These are phyloP conservation scores for Aspergillus aculeatus DNA, from an alignment of 2,329 filamentous ascomycete species.

Conservation along the genomic window DNA sequence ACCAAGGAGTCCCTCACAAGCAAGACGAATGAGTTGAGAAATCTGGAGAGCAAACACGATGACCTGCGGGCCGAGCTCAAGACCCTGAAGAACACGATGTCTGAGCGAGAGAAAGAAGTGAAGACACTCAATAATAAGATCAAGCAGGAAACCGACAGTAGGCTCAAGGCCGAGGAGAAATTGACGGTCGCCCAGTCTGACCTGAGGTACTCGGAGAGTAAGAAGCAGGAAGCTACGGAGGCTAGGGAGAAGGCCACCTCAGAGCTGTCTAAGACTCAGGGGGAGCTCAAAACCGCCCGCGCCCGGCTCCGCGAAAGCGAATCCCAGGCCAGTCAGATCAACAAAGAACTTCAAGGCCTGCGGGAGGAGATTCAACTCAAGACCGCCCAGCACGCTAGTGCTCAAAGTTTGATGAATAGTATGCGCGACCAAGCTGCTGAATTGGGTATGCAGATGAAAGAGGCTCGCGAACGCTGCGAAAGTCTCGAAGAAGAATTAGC, in stretches of 20 bases:
- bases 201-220: constrained; percentile 71
- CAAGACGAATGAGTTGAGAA: constrained; percentile 63
- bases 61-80: constrained; percentile 74
- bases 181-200: constrained; percentile 73
- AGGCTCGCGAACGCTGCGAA: constrained; percentile 77
- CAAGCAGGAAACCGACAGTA: constrained; percentile 68
- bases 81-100: constrained; percentile 65
- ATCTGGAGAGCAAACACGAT: constrained; percentile 78
- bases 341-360: constrained; percentile 64
- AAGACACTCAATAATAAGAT: constrained; percentile 76
- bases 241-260: constrained; percentile 67
- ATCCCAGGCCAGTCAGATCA: constrained; percentile 67
- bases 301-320: constrained; percentile 71
- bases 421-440: constrained; percentile 93
- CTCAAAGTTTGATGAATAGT: constrained; percentile 80
- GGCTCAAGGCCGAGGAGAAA: constrained; percentile 74
- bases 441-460: constrained; percentile 86
- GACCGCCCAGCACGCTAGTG: constrained; percentile 78
- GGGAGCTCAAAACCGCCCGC: constrained; percentile 61
- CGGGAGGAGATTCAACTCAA: constrained; percentile 82
- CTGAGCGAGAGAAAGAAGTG: constrained; percentile 76
- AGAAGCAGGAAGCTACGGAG: constrained; percentile 74
- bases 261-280: constrained; percentile 70
- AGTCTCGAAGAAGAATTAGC: constrained; percentile 87
- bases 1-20: constrained; percentile 71